Evolutionary conservation across 192 early-diverging fungal species (phyloP), one percentile per base, ranked within the genome.

Genomic region (Coemansia sp.): DNA sequence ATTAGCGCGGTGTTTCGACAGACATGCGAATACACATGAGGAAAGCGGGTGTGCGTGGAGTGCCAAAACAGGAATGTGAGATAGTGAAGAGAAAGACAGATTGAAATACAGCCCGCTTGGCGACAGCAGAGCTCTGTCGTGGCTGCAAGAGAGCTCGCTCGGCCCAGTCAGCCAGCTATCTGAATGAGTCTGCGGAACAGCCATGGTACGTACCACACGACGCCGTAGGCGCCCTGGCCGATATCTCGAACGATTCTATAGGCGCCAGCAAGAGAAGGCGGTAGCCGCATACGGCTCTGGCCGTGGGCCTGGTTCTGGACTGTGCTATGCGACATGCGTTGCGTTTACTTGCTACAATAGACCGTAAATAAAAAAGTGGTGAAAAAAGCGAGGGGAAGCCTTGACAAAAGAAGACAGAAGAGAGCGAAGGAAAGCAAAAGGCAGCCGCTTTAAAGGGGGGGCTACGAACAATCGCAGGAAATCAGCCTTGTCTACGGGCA

Each of bases 191-290:
- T n/a, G n/a, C n/a, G n/a, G n/a, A n/a, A n/a, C n/a, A n/a, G n/a
- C n/a, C n/a, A n/a, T n/a, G n/a, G 14, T 13, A 61, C 83, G 34
- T 84, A 90, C 86, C 88, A 91, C 3, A 95, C 93, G 35, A 91
- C 68, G 22, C 93, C 93, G 71, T 95, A 95, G 29, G 93, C 92
- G 46, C 93, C 93, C 62, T 90, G 86, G 11, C 93, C 93, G 46
- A 95, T 79, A 69, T 95, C 90, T n/a, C 91, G 77, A 29, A 88
- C 74, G 45, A 95, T 78, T 49, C 79, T 81, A 74, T 93, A 95
- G 27, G 82, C 66, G 45, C 69, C 71, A 48, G 67, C 85, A 20
- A 89, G 67, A 24, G 84, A 74, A 35, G 83, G 82, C 58, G 88
- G 88, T 45, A 83, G 69, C 19, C 78, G 78, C 78, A 81, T 81